phyloP scores from a whole-genome alignment of 331 rosid genomes.

The Cydonia oblonga region DNA sequence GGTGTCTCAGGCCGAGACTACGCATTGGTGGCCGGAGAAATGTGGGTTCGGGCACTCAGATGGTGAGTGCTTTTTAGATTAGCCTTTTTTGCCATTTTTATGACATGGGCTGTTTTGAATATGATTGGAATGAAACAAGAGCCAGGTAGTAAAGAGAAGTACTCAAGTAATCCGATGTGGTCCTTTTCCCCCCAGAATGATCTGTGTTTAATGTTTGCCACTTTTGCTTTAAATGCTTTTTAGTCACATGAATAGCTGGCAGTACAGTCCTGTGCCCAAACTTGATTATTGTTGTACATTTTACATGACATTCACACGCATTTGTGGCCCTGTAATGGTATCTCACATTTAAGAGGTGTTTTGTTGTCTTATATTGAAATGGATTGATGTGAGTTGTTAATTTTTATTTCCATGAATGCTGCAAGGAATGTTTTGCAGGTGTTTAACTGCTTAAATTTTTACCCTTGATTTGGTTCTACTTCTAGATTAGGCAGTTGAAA shows the following conservation, averaged over 20 bases:
- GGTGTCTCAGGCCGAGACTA: slow-evolving; percentile 82
- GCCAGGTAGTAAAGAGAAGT: not conserved
- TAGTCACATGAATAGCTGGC: slow-evolving; percentile 11
- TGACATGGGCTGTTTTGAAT: not conserved
- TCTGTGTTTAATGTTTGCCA: slow-evolving; percentile 12
- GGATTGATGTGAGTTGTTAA: not conserved
- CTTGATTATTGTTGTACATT: slow-evolving; percentile 3
- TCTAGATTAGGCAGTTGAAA: not conserved
- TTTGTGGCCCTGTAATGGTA: not conserved
- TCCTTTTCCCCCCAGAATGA: not conserved
- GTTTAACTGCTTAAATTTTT: not conserved
- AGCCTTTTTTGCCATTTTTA: not conserved
- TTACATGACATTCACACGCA: not conserved
- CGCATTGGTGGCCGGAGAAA: slow-evolving; percentile 86
- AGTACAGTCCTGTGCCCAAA: slow-evolving; percentile 8
- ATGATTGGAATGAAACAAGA: not conserved
- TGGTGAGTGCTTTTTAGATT: slow-evolving; percentile 47
- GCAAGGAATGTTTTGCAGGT: not conserved
- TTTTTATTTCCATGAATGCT: not conserved
- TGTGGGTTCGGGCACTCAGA: slow-evolving; percentile 94
- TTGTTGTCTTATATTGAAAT: not conserved
- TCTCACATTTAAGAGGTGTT: not conserved
- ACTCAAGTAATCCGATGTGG: not conserved
- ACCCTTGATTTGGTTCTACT: not conserved
- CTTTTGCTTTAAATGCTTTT: slow-evolving; percentile 11